Percentiles rank a stretch among this genome's conserved stretches.
Evolutionary conservation across 2,329 filamentous ascomycete species (phyloP).

Genomic region (Verticillium tricorpus): DNA sequence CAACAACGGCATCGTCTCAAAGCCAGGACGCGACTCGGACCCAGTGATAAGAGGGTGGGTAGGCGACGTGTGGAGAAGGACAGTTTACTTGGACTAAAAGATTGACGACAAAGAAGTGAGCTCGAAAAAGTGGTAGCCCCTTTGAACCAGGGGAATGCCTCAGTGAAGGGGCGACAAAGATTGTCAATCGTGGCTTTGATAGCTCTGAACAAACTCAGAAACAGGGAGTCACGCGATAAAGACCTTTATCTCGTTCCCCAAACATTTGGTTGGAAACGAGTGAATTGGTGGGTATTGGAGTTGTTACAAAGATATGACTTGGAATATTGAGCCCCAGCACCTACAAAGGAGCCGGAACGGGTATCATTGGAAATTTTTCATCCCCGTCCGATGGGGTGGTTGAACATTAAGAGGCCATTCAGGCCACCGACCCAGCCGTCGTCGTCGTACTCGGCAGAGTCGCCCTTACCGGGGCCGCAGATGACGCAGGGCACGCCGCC

Average conservation of each 20-base stretch:
- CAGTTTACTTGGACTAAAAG: background rate
- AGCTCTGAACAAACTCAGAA: background rate
- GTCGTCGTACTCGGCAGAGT: constrained; percentile 53
- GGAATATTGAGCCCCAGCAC: constrained; percentile 6
- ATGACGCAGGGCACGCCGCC: constrained; percentile 93
- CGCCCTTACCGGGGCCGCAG: constrained; percentile 46
- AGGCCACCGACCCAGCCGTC: constrained; percentile 96
- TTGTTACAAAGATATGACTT: background rate
- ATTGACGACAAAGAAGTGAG: background rate
- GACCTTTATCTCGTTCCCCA: no score
- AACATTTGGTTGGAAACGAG: background rate
- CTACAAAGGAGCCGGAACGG: constrained; percentile 4
- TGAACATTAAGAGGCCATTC: constrained; percentile 93
- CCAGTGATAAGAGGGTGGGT: background rate
- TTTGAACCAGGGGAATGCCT: background rate
- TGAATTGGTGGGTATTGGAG: background rate
- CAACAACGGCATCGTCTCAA: background rate
- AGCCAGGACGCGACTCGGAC: background rate
- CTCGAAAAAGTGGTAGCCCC: background rate
- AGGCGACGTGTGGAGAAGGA: background rate
- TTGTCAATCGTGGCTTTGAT: background rate
- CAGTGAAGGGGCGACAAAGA: background rate
- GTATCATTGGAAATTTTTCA: constrained; percentile 8
- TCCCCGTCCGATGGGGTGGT: constrained; percentile 77
- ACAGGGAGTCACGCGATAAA: background rate